These are phyloP conservation scores for Hagleromyces aurorensis DNA, from an alignment of 805 yeast species.

Conservation along the genomic window DNA sequence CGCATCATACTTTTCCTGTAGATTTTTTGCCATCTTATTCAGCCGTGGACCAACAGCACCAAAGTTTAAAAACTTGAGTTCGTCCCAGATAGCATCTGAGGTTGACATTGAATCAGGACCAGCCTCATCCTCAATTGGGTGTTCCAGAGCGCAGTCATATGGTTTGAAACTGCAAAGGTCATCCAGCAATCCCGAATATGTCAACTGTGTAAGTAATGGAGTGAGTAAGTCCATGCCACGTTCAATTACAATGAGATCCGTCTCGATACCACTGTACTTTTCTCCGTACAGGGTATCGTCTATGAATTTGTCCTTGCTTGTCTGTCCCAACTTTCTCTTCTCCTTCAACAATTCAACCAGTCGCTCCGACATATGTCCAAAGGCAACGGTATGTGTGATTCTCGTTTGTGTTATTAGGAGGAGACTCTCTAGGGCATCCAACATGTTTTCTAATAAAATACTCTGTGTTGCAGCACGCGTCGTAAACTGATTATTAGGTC, in stretches of 20 bases:
- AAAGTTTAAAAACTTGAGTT: constrained; percentile 62
- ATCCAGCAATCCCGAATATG: constrained; percentile 75
- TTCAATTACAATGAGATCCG: constrained; percentile 73
- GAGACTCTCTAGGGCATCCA: constrained; percentile 17
- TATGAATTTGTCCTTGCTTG: constrained; percentile 16
- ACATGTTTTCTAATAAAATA: constrained; percentile 24
- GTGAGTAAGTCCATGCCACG: constrained; percentile 68
- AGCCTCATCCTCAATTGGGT: no score
- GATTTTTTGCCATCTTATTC: constrained; percentile 58
- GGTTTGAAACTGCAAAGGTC: constrained; percentile 52
- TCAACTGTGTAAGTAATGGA: constrained; percentile 65
- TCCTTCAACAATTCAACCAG: constrained; percentile 15
- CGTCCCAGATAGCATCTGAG: constrained; percentile 29
- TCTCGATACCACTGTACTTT: constrained; percentile 38
- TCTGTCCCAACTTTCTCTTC: constrained; percentile 9
- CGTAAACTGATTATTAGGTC: constrained; percentile 14
- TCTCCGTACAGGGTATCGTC: constrained; percentile 27
- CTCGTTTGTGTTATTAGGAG: constrained; percentile 18
- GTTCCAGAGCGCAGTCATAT: constrained; percentile 13
- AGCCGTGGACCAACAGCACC: constrained; percentile 69
- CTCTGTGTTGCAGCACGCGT: constrained; percentile 21
- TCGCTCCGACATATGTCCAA: constrained; percentile 21
- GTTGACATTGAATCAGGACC: no score
- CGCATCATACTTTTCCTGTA: constrained; percentile 62
- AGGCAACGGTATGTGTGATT: constrained; percentile 20